Base-by-base conservation (phyloP, 305 asterid species). In the Stenogyne calaminthoides region DNA sequence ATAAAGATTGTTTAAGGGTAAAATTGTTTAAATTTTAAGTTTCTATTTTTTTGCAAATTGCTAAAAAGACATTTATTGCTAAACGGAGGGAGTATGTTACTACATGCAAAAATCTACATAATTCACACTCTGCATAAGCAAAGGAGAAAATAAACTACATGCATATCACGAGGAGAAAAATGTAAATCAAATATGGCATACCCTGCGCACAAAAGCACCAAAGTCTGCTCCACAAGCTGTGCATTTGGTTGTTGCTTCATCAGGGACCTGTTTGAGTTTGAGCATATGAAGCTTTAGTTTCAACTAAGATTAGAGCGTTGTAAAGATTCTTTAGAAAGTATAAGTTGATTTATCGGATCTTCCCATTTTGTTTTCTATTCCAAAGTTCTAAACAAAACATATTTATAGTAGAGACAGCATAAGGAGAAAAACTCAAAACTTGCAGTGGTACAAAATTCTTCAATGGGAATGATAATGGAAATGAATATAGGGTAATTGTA, bases 221-320 rank as follows among this genome's bases (percentile, higher is more conserved):
- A 93, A 93, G 70, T 90, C 94, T n/a, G 89, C 60, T 68, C 97
- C 94, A 80, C 98, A 93, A 76, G 81, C 85, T 14, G 93, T 91
- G 88, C 98, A 93, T 78, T 89, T 93, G 81, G 96, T 72, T 69
- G 80, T 86, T 68, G 93, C 96, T 85, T 93, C 98, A 73, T 93
- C 98, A 37, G 98, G 98, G 78, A 93, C 93, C 98, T 93, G 84
- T 44, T 74, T 69, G 77, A 60, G 69, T 78, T 42, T 32, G 60
- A 70, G 75, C 57, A 51, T 58, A 37, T 72, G 51, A 52, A 57
- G 19, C 64, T 32, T 29, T 72, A 49, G 29, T 39, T 70, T 57
- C 64, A 66, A 67, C 36, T 71, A 71, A 47, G 49, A 70, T 2
- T 49, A 12, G 10, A 36, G 32, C 29, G 25, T 34, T 22, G 14